phyloP scores from a whole-genome alignment of 768 basidiomycete genomes.

The Nevesoporus exiguus region DNA sequence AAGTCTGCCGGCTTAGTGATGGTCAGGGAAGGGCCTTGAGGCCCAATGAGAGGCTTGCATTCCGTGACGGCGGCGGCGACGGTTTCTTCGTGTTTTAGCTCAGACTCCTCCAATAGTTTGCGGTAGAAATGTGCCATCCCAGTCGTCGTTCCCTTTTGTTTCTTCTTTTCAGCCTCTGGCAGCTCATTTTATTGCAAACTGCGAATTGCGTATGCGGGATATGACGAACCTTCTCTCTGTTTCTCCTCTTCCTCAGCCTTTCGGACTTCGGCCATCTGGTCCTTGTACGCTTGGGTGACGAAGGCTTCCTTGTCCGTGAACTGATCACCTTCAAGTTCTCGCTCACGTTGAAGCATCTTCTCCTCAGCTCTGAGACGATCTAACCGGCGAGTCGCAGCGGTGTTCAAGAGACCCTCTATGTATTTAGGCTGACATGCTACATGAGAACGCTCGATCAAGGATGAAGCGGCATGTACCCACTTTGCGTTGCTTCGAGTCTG shows the following conservation, averaged over 20 bases:
- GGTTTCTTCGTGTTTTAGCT: slow-evolving; percentile 81
- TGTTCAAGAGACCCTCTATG: slow-evolving; percentile 70
- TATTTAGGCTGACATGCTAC: slow-evolving; percentile 75
- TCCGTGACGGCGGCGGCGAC: slow-evolving; percentile 60
- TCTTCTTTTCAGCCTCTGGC: slow-evolving; percentile 55
- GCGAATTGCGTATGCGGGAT: background rate
- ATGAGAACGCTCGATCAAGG: slow-evolving; percentile 9
- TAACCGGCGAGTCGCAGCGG: slow-evolving; percentile 83
- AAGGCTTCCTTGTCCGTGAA: slow-evolving; percentile 96
- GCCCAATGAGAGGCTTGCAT: slow-evolving; percentile 55
- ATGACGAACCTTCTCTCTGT: slow-evolving; percentile 70
- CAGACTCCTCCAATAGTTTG: slow-evolving; percentile 72
- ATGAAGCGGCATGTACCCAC: slow-evolving; percentile 38
- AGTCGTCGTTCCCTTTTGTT: slow-evolving; percentile 54
- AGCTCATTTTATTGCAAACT: background rate
- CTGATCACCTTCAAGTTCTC: slow-evolving; percentile 89
- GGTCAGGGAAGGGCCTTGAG: slow-evolving; percentile 61
- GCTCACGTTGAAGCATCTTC: slow-evolving; percentile 93
- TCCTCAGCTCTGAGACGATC: slow-evolving; percentile 94
- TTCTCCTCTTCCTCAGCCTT: slow-evolving; percentile 92
- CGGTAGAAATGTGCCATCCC: slow-evolving; percentile 89
- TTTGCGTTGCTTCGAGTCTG: slow-evolving; percentile 74
- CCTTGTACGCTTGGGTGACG: slow-evolving; percentile 95
- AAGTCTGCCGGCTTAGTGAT: slow-evolving; percentile 71
- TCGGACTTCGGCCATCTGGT: slow-evolving; percentile 90